A percentile compares a stretch with the other conserved stretches of the same genome.
These are phyloP conservation scores for Colletotrichum sp. DNA, from an alignment of 2,329 filamentous ascomycete species.

Conservation along the genomic window DNA sequence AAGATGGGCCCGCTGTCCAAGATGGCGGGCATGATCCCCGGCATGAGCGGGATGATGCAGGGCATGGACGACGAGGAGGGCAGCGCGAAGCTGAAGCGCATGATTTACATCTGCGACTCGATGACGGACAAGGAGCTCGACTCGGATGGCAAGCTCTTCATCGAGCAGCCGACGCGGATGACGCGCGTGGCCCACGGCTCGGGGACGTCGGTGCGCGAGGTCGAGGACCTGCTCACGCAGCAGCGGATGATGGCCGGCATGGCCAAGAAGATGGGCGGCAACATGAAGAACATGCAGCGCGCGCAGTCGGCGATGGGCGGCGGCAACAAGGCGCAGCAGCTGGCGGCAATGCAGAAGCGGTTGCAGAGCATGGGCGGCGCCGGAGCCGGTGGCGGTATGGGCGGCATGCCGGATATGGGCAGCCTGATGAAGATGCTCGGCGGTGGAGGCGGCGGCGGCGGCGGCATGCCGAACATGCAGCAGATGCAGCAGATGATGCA, in stretches of 20 bases:
- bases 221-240: slow-evolving; percentile 96
- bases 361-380: slow-evolving; percentile 90
- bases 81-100: slow-evolving; percentile 89
- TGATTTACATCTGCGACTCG: slow-evolving; percentile 98
- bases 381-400: slow-evolving; percentile 59
- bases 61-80: slow-evolving; percentile 98
- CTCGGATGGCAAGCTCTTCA: slow-evolving; percentile 91
- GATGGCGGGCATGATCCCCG: slow-evolving; percentile 98
- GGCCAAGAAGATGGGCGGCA: slow-evolving; percentile 98
- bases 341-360: slow-evolving; percentile 96
- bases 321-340: slow-evolving; percentile 88
- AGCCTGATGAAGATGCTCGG: slow-evolving; percentile 93
- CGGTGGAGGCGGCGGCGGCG: slow-evolving; percentile 68
- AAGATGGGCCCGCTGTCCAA: slow-evolving; percentile 99
- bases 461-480: slow-evolving; percentile 70
- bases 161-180: slow-evolving; percentile 91
- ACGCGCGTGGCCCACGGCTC: slow-evolving; percentile 89
- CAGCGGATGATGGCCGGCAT: slow-evolving; percentile 99
- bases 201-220: slow-evolving; percentile 88
- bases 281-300: slow-evolving; percentile 96
- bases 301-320: slow-evolving; percentile 91
- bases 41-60: slow-evolving; percentile 90
- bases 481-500: slow-evolving; percentile 84
- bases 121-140: slow-evolving; percentile 98
- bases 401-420: slow-evolving; percentile 50